phyloP scores from a whole-genome alignment of 257 asterid genomes.

The Striga asiatica region DNA sequence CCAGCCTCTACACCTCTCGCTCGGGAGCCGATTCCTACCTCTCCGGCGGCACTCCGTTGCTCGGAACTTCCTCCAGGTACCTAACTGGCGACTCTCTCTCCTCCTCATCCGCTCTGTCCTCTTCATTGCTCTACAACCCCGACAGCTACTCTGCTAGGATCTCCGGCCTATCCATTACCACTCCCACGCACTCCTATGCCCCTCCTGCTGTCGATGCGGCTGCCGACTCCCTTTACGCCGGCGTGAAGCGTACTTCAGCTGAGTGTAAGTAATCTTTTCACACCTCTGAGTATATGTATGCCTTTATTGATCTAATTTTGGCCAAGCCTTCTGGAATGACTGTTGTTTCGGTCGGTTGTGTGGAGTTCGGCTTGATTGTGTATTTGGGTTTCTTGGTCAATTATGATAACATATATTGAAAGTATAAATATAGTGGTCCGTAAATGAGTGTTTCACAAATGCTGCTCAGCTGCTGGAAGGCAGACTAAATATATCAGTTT shows the following conservation, averaged over 20 bases:
- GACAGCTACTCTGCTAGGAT: conserved; percentile 35
- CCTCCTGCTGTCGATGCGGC: conserved; percentile 67
- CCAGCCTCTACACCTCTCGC: conserved; percentile 31
- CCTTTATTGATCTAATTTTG: no score
- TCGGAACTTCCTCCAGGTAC: conserved; percentile 68
- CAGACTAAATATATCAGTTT: no score
- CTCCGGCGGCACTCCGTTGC: conserved; percentile 30
- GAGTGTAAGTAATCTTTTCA: conserved; percentile 41
- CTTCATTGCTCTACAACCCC: no score
- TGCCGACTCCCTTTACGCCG: conserved; percentile 40
- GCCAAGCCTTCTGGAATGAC: no score
- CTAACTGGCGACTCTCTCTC: conserved; percentile 35
- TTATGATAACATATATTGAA: no score
- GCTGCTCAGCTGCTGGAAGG: no score
- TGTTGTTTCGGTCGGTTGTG: background rate
- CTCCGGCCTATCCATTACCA: conserved; percentile 30
- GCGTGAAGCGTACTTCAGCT: conserved; percentile 57
- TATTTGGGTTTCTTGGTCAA: background rate
- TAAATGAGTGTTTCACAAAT: no score
- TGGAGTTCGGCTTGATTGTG: conserved; percentile 10
- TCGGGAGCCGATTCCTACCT: conserved; percentile 37
- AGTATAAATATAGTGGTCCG: no score
- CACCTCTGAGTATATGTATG: background rate
- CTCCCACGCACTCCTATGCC: conserved; percentile 42
- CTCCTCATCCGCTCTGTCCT: conserved; percentile 30